Evolutionary conservation across 495 filamentous ascomycete genomes (phyloP).

Genomic region (Mycothermus thermophilus): DNA sequence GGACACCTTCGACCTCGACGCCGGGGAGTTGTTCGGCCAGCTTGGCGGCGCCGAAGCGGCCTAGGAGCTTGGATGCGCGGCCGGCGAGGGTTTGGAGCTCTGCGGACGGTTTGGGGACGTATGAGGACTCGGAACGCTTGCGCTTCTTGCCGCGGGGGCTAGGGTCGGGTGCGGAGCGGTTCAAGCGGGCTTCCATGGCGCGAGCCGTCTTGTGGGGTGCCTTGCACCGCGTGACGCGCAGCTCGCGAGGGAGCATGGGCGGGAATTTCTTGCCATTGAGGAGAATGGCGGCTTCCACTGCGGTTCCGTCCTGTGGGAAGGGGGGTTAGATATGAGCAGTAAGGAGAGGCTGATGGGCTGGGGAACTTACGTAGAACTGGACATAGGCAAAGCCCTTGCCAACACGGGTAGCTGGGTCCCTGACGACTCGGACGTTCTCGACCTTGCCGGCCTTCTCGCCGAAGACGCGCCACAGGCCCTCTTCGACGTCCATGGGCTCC

Average conservation of each 20-base stretch:
- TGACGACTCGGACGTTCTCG: slow-evolving; percentile 86
- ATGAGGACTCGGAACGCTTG: slow-evolving; percentile 23
- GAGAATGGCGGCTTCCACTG: slow-evolving; percentile 76
- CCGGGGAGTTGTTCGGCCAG: slow-evolving; percentile 26
- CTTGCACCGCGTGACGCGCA: slow-evolving; percentile 78
- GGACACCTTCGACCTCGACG: slow-evolving; percentile 11
- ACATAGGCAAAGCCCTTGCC: slow-evolving; percentile 98
- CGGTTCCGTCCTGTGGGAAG: slow-evolving; percentile 51
- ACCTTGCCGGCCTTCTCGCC: slow-evolving; percentile 58
- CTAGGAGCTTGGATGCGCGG: slow-evolving; percentile 70
- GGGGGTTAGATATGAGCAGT: not conserved
- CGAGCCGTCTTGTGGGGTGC: slow-evolving; percentile 55
- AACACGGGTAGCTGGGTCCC: slow-evolving; percentile 77
- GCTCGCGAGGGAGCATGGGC: slow-evolving; percentile 72
- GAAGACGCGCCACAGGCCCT: slow-evolving; percentile 89
- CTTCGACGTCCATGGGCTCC: slow-evolving; percentile 77
- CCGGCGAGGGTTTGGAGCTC: slow-evolving; percentile 61
- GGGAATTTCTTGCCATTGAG: slow-evolving; percentile 84
- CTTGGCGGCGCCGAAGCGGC: slow-evolving; percentile 59
- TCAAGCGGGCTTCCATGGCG: slow-evolving; percentile 20
- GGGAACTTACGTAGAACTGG: slow-evolving; percentile 56
- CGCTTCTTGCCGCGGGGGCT: slow-evolving; percentile 7
- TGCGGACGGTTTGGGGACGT: slow-evolving; percentile 50
- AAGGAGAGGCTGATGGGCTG: not conserved
- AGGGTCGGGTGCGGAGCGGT: not conserved